Conservation (phyloP, 768 basidiomycete genomes). For the Chalciporus sphaerocephalus region DNA sequence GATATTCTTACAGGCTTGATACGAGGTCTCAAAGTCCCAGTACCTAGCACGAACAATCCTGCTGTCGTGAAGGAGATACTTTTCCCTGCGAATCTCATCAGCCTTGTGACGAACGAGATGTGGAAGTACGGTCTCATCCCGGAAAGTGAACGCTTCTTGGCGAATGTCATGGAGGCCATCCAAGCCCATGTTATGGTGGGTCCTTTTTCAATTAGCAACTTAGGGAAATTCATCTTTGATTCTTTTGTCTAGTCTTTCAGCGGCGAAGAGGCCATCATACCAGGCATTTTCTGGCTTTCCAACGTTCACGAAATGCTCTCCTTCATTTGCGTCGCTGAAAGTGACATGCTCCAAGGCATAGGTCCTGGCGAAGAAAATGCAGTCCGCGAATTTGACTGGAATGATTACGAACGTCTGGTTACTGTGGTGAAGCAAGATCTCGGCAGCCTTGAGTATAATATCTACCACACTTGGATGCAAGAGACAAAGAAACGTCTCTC, state of each 20-base stretch:
- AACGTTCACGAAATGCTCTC: constrained; percentile 99
- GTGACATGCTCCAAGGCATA: constrained; percentile 96
- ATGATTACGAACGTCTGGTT: constrained; percentile 92
- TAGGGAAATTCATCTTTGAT: constrained; percentile 7
- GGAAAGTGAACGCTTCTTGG: constrained; percentile 96
- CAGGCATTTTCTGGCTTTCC: constrained; percentile 99
- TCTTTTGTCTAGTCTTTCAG: constrained; percentile 61
- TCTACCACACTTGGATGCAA: constrained; percentile 99
- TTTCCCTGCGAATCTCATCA: constrained; percentile 98
- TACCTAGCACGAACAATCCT: constrained; percentile 83
- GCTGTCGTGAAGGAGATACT: constrained; percentile 96
- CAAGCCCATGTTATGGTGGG: constrained; percentile 97
- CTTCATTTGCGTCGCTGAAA: constrained; percentile 98
- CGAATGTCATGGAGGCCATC: constrained; percentile 97
- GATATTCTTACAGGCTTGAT: constrained; percentile 90
- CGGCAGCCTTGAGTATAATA: constrained; percentile 98
- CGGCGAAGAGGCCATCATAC: constrained; percentile 92
- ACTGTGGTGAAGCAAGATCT: constrained; percentile 99
- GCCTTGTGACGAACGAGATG: constrained; percentile 99
- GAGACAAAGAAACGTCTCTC: constrained; percentile 94
- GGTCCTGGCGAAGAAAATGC: constrained; percentile 92
- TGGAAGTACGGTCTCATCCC: constrained; percentile 98
- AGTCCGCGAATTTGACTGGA: constrained; percentile 92
- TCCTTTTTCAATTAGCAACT: constrained; percentile 13
- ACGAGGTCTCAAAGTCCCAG: constrained; percentile 87